phyloP scores from a whole-genome alignment of 257 asterid species.

The Fraxinus americana region DNA sequence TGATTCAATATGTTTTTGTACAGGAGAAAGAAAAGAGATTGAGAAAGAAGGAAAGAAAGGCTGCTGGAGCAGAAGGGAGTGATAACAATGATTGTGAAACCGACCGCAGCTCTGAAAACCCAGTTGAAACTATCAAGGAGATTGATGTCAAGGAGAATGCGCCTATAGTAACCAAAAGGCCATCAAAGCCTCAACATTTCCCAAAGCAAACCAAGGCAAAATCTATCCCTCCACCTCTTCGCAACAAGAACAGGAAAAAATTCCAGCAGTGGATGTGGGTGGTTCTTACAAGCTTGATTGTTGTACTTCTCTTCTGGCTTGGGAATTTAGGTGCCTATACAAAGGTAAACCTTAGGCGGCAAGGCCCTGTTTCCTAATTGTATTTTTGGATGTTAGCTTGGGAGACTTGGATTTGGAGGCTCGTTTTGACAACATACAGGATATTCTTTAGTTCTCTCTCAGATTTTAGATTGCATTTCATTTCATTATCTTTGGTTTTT shows the following conservation, averaged over 20 bases:
- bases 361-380: conserved; percentile 32
- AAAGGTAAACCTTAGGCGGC: conserved; percentile 47
- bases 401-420: conserved; percentile 10
- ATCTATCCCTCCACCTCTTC: conserved; percentile 77
- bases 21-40: conserved; percentile 91
- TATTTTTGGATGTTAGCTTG: not conserved
- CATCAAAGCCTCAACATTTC: conserved; percentile 42
- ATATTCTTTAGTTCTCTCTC: conserved; percentile 13
- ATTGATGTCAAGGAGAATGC: conserved; percentile 44
- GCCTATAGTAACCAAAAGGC: conserved; percentile 34
- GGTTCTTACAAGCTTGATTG: conserved; percentile 40
- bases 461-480: conserved; percentile 22
- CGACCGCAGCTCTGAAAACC: conserved; percentile 44
- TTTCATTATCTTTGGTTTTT: conserved; percentile 10
- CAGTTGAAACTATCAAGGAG: conserved; percentile 45
- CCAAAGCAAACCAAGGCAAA: conserved; percentile 64
- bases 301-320: conserved; percentile 61
- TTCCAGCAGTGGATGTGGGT: conserved; percentile 91
- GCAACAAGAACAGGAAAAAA: conserved; percentile 69
- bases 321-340: conserved; percentile 77
- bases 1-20: conserved; percentile 23
- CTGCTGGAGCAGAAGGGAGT: conserved; percentile 36
- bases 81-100: conserved; percentile 45
- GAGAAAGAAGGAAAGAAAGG: conserved; percentile 87
- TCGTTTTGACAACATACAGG: conserved; percentile 17